Conservation (phyloP, 208 protist genomes). For the Trypanosoma congolense region DNA sequence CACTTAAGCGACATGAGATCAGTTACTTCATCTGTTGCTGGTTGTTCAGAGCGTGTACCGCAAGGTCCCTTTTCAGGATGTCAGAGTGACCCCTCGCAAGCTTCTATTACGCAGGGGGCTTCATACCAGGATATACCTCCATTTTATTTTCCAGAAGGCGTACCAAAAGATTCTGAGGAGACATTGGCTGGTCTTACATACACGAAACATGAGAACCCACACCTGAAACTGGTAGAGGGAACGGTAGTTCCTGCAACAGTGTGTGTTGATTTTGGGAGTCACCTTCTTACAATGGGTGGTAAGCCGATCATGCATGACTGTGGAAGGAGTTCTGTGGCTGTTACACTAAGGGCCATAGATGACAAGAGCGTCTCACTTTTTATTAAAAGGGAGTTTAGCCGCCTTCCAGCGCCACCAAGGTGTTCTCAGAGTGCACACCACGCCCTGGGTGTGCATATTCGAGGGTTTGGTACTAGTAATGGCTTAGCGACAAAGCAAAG, state of each 20-base stretch:
- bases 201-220: conserved; percentile 60
- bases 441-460: conserved; percentile 27
- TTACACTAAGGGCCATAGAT: conserved; percentile 47
- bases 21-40: background rate
- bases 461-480: conserved; percentile 13
- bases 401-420: conserved; percentile 43
- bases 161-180: conserved; percentile 30
- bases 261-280: conserved; percentile 23
- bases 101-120: conserved; percentile 7
- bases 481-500: conserved; percentile 36
- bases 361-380: conserved; percentile 51
- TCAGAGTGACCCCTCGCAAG: conserved; percentile 4
- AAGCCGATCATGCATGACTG: background rate
- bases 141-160: conserved; percentile 81
- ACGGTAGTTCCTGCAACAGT: conserved; percentile 29
- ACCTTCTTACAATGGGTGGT: conserved; percentile 13
- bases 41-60: background rate
- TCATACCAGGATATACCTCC: conserved; percentile 74
- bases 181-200: conserved; percentile 42
- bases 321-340: conserved; percentile 26
- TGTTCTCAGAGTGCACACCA: conserved; percentile 30
- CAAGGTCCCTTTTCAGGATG: conserved; percentile 1
- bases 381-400: conserved; percentile 70
- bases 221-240: conserved; percentile 58
- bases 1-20: background rate